These are phyloP conservation scores for Dichomitus squalens DNA, from an alignment of 1,284 basidiomycete species.

Conservation along the genomic window DNA sequence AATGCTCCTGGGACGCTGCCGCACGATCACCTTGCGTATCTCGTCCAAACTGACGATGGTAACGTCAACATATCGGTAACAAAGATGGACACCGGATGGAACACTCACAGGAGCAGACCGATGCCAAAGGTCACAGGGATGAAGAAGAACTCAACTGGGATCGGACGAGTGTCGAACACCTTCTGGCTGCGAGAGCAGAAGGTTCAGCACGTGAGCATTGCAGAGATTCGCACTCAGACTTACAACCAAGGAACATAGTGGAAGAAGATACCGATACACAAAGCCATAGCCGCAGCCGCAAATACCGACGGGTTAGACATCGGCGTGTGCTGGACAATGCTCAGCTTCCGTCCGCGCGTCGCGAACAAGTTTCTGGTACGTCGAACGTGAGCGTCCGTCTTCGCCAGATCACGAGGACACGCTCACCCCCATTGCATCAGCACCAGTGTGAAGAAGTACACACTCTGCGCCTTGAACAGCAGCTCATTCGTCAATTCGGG, in stretches of 20 bases:
- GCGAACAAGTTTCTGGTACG: conserved; percentile 44
- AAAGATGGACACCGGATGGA: neutral
- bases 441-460: conserved; percentile 66
- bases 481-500: conserved; percentile 38
- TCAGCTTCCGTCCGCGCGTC: conserved; percentile 51
- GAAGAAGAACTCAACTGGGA: conserved; percentile 53
- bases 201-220: conserved; percentile 19
- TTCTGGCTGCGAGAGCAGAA: conserved; percentile 38
- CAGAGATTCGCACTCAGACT: neutral
- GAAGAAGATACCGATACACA: conserved; percentile 56
- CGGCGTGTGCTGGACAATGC: conserved; percentile 49
- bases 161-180: conserved; percentile 54
- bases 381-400: neutral
- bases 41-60: conserved; percentile 39
- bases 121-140: conserved; percentile 45
- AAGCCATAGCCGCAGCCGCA: conserved; percentile 48
- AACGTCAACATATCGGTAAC: neutral
- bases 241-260: conserved; percentile 52
- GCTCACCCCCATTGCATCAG: conserved; percentile 63
- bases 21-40: conserved; percentile 39
- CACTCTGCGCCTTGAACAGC: conserved; percentile 44
- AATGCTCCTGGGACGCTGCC: conserved; percentile 37
- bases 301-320: conserved; percentile 45
- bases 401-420: neutral
- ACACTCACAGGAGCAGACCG: conserved; percentile 35